Base-by-base conservation (phyloP, 164 flowering plant genomes). In the Vitis vinifera region DNA sequence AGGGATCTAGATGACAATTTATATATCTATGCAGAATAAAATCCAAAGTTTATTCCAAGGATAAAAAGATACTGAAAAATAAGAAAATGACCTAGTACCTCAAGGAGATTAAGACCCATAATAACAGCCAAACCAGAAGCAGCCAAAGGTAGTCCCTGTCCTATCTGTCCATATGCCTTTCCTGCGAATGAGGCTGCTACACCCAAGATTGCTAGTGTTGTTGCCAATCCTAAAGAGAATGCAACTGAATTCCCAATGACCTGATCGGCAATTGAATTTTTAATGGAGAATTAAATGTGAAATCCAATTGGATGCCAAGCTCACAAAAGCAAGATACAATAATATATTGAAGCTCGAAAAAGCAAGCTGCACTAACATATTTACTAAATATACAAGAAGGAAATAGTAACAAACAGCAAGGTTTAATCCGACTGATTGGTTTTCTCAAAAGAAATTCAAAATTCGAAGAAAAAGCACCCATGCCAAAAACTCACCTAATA, bases 101-200 rank as follows among this genome's bases (percentile, higher is more conserved):
- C 97, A 64, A 93, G 84, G 49, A 95, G 97, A 81, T 95, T 95
- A 58, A 93, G 80, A 51, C 99, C 99, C 99, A 95, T 95, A 29
- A 89, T 13, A 65, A 91, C 73, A 67, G 99, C 99, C 77, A 94
- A 75, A 56, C 86, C 87, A 65, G 99, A 95, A 79, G 99, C 99
- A 76, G 89, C 98, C 80, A 95, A n/a, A 55, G 99, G 99, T 63
- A 94, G 82, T 58, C 99, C 99, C 71, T 84, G 91, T 14, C 99
- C 99, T 53, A 92, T 77, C 79, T 94, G 98, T 68, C 98, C 99
- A 79, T 95, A 95, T 71, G 98, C 99, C 83, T 91, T 95, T 63
- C 99, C 99, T 72, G 99, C 97, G 83, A 92, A 83, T 63, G 99
- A 92, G 51, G 98, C 97, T 78, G 85, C 94, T 75, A 94, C 59